phyloP scores from a whole-genome alignment of 2,329 filamentous ascomycete species.

The Pseudocercospora musae region DNA sequence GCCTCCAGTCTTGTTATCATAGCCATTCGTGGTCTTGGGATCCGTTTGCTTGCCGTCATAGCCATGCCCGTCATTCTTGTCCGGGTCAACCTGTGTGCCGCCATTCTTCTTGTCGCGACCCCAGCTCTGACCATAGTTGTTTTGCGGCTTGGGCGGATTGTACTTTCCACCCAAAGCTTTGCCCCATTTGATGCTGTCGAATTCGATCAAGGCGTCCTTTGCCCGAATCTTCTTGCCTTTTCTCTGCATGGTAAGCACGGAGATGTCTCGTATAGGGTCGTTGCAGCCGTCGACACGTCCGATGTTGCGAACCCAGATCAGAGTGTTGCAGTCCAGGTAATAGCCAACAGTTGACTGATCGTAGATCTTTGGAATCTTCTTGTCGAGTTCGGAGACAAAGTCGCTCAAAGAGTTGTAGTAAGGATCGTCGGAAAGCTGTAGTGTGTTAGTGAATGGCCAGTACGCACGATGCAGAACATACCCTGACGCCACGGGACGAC shows the following conservation, averaged over 20 bases:
- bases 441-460: background rate
- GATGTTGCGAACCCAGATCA: background rate
- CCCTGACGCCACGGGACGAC: background rate
- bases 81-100: background rate
- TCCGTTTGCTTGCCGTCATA: background rate
- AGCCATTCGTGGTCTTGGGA: background rate
- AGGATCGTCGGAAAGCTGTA: background rate
- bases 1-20: background rate
- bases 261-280: background rate
- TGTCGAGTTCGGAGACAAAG: background rate
- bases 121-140: background rate
- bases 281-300: background rate
- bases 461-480: background rate
- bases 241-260: background rate
- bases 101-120: too few species aligned
- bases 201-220: background rate
- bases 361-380: background rate
- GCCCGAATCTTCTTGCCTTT: background rate
- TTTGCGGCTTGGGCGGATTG: background rate
- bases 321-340: background rate
- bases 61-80: background rate
- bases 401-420: background rate
- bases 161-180: background rate
- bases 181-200: background rate
- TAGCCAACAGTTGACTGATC: background rate